Conservation (phyloP, 2,329 filamentous ascomycete genomes). For the Fusarium phyllophilum region DNA sequence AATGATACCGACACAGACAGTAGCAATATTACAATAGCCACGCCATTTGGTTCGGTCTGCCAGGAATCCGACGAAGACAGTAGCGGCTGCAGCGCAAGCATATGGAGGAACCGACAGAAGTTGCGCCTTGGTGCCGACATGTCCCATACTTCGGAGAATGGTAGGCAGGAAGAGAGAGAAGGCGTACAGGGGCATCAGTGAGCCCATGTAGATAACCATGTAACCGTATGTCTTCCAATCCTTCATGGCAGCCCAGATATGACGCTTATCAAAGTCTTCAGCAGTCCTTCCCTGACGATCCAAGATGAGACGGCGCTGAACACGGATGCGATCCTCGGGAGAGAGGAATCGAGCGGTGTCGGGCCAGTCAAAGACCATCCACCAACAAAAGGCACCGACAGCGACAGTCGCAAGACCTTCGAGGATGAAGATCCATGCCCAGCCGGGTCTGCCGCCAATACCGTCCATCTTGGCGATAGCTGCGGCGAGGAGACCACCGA, state of each 20-base stretch:
- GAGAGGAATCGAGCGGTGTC: conserved; percentile 77
- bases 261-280: conserved; percentile 76
- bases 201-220: conserved; percentile 61
- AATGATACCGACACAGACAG: conserved; percentile 68
- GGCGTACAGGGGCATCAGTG: conserved; percentile 61
- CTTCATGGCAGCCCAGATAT: conserved; percentile 74
- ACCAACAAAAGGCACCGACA: conserved; percentile 73
- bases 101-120: conserved; percentile 69
- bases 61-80: conserved; percentile 69
- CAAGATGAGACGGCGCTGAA: conserved; percentile 72
- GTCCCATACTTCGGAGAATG: conserved; percentile 57
- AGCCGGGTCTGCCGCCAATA: conserved; percentile 62
- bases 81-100: conserved; percentile 69
- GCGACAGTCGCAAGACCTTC: conserved; percentile 75
- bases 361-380: conserved; percentile 82
- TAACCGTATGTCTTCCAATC: conserved; percentile 79
- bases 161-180: conserved; percentile 67
- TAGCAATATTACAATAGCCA: conserved; percentile 73
- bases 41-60: conserved; percentile 72
- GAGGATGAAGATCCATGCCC: conserved; percentile 72
- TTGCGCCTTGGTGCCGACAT: conserved; percentile 57
- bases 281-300: conserved; percentile 75
- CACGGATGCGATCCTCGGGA: conserved; percentile 71
- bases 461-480: conserved; percentile 75
- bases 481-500: conserved; percentile 75